Evolutionary conservation across 345 rosid genomes (phyloP).

Genomic region (Arabidopsis suecica): DNA sequence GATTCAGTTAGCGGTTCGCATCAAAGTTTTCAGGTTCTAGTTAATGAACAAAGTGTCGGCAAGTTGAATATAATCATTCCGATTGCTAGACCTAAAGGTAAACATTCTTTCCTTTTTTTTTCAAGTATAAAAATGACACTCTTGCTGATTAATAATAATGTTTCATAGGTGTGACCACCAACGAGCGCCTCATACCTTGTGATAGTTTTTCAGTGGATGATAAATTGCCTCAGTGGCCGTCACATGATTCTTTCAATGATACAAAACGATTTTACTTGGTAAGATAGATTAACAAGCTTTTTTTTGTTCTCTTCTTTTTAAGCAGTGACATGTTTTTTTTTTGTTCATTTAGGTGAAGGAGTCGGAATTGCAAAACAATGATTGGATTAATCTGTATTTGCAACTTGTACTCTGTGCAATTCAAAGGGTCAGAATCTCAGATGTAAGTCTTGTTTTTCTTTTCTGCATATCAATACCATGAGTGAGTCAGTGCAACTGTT

Average conservation of each 20-base stretch:
- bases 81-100: not conserved
- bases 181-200: not conserved
- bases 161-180: not conserved
- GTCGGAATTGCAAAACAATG: not conserved
- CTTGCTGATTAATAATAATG: no score
- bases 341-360: no score
- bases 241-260: not conserved
- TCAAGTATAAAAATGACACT: no score
- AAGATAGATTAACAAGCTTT: no score
- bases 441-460: no score
- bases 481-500: no score
- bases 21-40: not conserved
- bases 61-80: no score
- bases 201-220: not conserved
- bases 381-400: not conserved
- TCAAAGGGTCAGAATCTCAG: not conserved
- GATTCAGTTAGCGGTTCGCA: not conserved
- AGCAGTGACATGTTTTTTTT: no score
- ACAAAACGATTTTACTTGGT: not conserved
- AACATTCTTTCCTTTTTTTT: no score
- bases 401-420: not conserved
- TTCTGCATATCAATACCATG: no score
- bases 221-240: not conserved
- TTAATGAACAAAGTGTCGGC: not conserved
- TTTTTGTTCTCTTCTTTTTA: no score